A percentile compares a stretch with the other conserved stretches of the same genome.
phyloP scores from a whole-genome alignment of 1,139 yeast genomes.

The Scheffersomyces titani region DNA sequence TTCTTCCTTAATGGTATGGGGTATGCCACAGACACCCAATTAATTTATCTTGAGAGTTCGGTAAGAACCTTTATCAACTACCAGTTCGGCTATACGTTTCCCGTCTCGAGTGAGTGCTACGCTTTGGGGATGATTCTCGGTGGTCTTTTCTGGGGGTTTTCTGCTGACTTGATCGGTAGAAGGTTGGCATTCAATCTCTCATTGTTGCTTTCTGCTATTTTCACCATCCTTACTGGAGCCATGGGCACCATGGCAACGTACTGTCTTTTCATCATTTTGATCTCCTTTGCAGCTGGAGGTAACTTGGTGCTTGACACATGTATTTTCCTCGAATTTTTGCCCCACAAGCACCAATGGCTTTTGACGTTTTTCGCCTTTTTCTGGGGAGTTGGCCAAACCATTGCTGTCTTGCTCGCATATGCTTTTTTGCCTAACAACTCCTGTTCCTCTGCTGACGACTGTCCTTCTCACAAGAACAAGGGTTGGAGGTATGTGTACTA shows the following conservation, averaged over 20 bases:
- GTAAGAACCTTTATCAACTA: constrained; percentile 42
- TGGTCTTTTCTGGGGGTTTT: constrained; percentile 36
- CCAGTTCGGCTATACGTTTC: constrained; percentile 39
- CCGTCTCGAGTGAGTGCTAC: constrained; percentile 26
- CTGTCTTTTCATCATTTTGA: constrained; percentile 24
- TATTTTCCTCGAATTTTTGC: constrained; percentile 29
- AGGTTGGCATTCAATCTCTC: constrained; percentile 38
- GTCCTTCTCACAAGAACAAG: constrained; percentile 30
- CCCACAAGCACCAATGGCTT: constrained; percentile 29
- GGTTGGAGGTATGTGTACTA: constrained; percentile 43
- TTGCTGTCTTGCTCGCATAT: constrained; percentile 33
- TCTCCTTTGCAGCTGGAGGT: constrained; percentile 31
- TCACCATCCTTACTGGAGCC: constrained; percentile 28
- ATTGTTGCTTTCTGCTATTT: constrained; percentile 22
- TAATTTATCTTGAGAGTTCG: constrained; percentile 42
- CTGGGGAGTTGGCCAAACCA: constrained; percentile 39
- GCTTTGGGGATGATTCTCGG: constrained; percentile 56
- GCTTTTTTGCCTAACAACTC: constrained; percentile 33
- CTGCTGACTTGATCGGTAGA: constrained; percentile 27
- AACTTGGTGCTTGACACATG: constrained; percentile 33
- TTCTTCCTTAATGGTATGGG: constrained; percentile 59
- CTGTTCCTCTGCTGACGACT: constrained; percentile 26
- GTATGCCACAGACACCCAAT: constrained; percentile 62
- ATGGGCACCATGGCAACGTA: constrained; percentile 31
- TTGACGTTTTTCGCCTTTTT: constrained; percentile 40